A percentile compares a stretch with the other conserved stretches of the same genome.
Evolutionary conservation across 805 yeast species (phyloP).

Genomic region (Tetrapisispora nanseiensis): DNA sequence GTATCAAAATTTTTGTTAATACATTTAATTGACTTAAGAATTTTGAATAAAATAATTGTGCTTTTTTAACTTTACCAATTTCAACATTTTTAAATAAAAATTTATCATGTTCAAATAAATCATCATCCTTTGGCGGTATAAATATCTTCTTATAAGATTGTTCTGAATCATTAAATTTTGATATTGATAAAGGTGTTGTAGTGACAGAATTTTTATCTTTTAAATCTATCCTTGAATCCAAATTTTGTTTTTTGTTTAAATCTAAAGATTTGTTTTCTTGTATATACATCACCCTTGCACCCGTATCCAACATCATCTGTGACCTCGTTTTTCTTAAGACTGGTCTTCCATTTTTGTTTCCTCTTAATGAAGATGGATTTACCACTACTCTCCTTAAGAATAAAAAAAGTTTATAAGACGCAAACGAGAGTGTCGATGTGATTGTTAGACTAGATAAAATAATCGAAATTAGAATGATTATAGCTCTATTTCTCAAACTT

Average conservation of each 20-base stretch:
- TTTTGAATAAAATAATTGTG: conserved; percentile 41
- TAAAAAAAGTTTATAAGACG: neutral
- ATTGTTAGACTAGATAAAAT: neutral
- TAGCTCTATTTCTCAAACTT: conserved; percentile 1
- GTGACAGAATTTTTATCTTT: neutral
- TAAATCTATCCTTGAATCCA: neutral
- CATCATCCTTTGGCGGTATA: conserved; percentile 25
- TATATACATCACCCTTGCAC: conserved; percentile 27
- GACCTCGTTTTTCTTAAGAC: conserved; percentile 22
- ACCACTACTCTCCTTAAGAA: neutral
- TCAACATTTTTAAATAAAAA: conserved; percentile 25
- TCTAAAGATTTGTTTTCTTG: conserved; percentile 16
- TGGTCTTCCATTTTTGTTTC: conserved; percentile 5
- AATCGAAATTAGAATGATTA: neutral
- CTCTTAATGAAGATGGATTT: neutral
- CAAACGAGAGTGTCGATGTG: neutral
- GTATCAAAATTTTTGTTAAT: conserved; percentile 76
- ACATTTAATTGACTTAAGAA: conserved; percentile 66
- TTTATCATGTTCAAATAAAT: conserved; percentile 27
- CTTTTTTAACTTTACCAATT: conserved; percentile 8
- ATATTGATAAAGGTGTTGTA: too few relatives aligned
- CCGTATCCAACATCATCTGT: conserved; percentile 21
- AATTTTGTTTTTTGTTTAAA: neutral
- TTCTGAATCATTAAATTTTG: neutral
- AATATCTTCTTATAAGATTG: conserved; percentile 18